Conservation (phyloP, 164 flowering plant genomes). For the Dillenia suffruticosa region DNA sequence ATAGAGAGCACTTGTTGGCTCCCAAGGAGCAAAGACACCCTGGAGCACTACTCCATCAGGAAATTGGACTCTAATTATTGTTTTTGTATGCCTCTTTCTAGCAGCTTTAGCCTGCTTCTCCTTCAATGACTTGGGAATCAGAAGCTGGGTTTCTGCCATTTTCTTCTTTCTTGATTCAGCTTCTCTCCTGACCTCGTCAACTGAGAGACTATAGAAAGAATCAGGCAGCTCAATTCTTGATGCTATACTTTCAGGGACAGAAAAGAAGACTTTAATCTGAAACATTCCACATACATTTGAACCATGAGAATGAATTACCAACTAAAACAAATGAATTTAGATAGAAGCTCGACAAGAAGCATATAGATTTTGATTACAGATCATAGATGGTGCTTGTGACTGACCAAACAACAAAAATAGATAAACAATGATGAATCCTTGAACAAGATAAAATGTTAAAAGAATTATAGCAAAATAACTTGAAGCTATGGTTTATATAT, state of each 20-base stretch:
- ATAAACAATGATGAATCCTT: too few relatives aligned
- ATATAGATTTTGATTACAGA: too few relatives aligned
- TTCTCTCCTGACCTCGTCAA: slow-evolving; percentile 76
- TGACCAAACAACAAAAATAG: too few relatives aligned
- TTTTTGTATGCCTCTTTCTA: slow-evolving; percentile 50
- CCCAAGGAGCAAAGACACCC: slow-evolving; percentile 78
- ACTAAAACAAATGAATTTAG: neutral
- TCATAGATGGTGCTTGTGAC: too few relatives aligned
- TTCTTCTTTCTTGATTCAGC: slow-evolving; percentile 76
- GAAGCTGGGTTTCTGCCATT: slow-evolving; percentile 80
- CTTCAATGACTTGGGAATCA: slow-evolving; percentile 80
- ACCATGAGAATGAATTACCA: slow-evolving; percentile 12
- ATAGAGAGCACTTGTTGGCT: slow-evolving; percentile 69
- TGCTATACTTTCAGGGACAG: slow-evolving; percentile 77
- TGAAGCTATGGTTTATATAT: too few relatives aligned
- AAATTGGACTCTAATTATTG: slow-evolving; percentile 81
- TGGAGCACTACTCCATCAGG: slow-evolving; percentile 95
- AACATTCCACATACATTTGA: slow-evolving; percentile 4
- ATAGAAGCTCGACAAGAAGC: too few relatives aligned
- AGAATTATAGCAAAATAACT: too few relatives aligned
- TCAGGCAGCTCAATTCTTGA: slow-evolving; percentile 77
- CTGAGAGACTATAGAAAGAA: slow-evolving; percentile 73
- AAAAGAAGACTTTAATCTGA: slow-evolving; percentile 78
- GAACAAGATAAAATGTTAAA: too few relatives aligned
- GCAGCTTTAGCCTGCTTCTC: slow-evolving; percentile 91